Base-by-base conservation (phyloP, 345 rosid species). In the Orychophragmus violaceus region DNA sequence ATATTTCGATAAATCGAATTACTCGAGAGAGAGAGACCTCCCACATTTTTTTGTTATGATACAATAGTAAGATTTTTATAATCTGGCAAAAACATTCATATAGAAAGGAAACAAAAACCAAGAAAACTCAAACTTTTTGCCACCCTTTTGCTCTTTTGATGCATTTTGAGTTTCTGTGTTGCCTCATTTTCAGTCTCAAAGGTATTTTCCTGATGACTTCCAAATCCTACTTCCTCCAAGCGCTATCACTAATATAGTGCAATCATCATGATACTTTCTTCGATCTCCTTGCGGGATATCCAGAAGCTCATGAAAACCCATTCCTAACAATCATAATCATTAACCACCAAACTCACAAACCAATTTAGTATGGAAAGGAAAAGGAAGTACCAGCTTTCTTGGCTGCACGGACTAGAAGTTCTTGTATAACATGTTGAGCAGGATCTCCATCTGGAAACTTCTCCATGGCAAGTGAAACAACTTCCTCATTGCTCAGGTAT, bases 251-350 rank as follows among this genome's bases (percentile, higher is more conserved):
- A 94, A 85, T 11, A 94, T 95, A 8, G 98, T 90, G 64, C 91
- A 95, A 71, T 93, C 98, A 1, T 93, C 98, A 55, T 93, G 98
- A 77, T 90, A 93, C 79, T 90, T 93, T 65, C 98, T 79, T 35
- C 98, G 79, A 74, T 93, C 98, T 39, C 98, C 98, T 80, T 90
- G 97, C 5, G 98, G 98, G 24, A 93, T 88, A 80, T 93, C 96
- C 1, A 93, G 84, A 54, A 93, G 74, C 66, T 93, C 97, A 72
- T 90, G 97, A 68, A 93, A 84, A 69, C 80, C 90, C 94, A 93
- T 83, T 41, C 98, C 98, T 92, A 54, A 32, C 8, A 14, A 25
- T 29, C 19, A 45, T 7, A 14, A 41, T 28, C 25, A 57, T 8
- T 54, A 39, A 10, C 29, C 50, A 2, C 30, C 45, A 57, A 35